Evolutionary conservation across 441 rosid genomes (phyloP).

Genomic region (Populus hybrid): DNA sequence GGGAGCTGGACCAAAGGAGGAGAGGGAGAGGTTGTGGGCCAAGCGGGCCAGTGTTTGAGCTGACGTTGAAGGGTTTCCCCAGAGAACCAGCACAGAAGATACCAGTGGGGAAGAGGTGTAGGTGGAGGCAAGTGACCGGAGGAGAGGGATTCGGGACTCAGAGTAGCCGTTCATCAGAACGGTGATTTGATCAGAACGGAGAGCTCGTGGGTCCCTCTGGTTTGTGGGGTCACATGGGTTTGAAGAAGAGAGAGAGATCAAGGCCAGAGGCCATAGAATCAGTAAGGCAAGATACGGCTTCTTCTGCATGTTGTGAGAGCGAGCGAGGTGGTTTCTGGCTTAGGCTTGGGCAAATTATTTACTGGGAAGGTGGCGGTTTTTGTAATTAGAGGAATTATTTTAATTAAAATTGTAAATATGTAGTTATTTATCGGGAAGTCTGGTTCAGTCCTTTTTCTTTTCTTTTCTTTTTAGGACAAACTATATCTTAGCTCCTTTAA

Average conservation of each 20-base stretch:
- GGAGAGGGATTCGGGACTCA: conserved; percentile 70
- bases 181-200: conserved; percentile 68
- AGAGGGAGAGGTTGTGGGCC: conserved; percentile 48
- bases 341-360: not conserved
- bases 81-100: conserved; percentile 61
- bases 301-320: not conserved
- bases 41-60: conserved; percentile 41
- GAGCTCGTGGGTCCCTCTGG: conserved; percentile 32
- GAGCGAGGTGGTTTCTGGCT: not conserved
- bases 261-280: not conserved
- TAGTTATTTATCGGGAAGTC: too few species aligned
- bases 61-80: conserved; percentile 83
- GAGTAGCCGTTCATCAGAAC: conserved; percentile 92
- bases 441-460: too few species aligned
- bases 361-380: not conserved
- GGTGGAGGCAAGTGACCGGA: conserved; percentile 59
- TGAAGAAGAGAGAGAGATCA: conserved; percentile 19
- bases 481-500: not conserved
- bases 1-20: conserved; percentile 54
- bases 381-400: not conserved
- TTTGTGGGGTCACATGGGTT: conserved; percentile 43
- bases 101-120: conserved; percentile 65
- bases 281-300: not conserved
- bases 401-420: too few species aligned
- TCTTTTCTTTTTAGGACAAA: not conserved